phyloP scores from a whole-genome alignment of 495 filamentous ascomycete genomes.

The Chaetomium cochliodes region DNA sequence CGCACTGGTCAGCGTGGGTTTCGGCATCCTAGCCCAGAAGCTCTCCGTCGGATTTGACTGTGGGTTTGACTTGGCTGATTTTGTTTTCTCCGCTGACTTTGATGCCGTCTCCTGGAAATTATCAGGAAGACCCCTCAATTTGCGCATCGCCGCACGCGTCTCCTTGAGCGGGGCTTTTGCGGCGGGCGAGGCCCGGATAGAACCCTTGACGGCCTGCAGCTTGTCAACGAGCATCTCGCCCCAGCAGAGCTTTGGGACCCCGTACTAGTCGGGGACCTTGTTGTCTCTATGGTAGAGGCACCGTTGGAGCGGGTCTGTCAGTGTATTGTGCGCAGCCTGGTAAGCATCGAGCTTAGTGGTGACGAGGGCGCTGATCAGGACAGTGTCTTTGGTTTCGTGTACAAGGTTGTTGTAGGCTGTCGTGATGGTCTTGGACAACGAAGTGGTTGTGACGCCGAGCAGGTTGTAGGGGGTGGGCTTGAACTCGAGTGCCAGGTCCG shows the following conservation, averaged over 20 bases:
- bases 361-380: neutral
- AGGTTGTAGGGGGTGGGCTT: neutral
- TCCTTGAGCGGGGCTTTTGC: too few relatives aligned
- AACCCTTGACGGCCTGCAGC: neutral
- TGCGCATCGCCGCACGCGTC: too few relatives aligned
- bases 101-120: neutral
- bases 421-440: neutral
- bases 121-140: neutral
- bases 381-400: neutral
- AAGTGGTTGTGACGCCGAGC: neutral
- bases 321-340: neutral
- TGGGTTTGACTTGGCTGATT: too few relatives aligned
- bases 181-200: neutral
- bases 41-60: too few relatives aligned
- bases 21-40: neutral
- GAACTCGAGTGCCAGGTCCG: neutral
- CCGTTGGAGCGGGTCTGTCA: slow-evolving; percentile 3
- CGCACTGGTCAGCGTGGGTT: too few relatives aligned
- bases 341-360: neutral
- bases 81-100: too few relatives aligned
- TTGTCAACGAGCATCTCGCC: neutral
- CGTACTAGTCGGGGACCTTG: slow-evolving; percentile 10
- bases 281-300: slow-evolving; percentile 15
- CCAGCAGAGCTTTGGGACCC: slow-evolving; percentile 4
- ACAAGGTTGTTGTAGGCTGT: neutral